Evolutionary conservation across 495 filamentous ascomycete species (phyloP).

Genomic region (Podospora appendiculata): DNA sequence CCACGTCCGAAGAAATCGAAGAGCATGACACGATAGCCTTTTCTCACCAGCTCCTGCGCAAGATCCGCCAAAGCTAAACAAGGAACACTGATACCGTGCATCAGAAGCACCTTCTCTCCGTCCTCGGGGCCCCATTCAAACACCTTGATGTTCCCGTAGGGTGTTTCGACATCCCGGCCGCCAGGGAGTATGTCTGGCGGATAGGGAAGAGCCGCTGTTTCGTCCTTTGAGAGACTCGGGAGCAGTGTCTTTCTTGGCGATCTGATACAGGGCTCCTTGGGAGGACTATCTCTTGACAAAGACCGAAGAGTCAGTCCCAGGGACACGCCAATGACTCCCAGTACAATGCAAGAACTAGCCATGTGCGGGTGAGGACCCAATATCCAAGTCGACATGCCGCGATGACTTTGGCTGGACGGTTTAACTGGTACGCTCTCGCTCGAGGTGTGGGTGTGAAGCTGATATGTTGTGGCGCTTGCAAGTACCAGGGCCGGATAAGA

Average conservation of each 20-base stretch:
- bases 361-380: too few relatives aligned
- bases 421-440: not conserved
- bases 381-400: too few relatives aligned
- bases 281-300: not conserved
- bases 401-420: not conserved
- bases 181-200: constrained; percentile 70
- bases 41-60: constrained; percentile 55
- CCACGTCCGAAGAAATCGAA: constrained; percentile 79
- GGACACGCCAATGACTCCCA: constrained; percentile 12
- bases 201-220: constrained; percentile 44
- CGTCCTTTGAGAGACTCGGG: constrained; percentile 10
- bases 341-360: not conserved
- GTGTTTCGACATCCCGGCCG: constrained; percentile 61
- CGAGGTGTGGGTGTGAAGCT: too few relatives aligned
- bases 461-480: too few relatives aligned
- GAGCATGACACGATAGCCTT: constrained; percentile 69
- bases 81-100: constrained; percentile 78
- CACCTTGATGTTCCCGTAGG: constrained; percentile 65
- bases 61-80: constrained; percentile 57
- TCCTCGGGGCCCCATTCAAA: constrained; percentile 76
- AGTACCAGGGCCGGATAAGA: too few relatives aligned
- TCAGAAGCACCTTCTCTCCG: constrained; percentile 64
- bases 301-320: constrained; percentile 6
- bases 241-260: constrained; percentile 18
- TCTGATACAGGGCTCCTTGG: constrained; percentile 6